These are phyloP conservation scores for Leptographium radiaticola DNA, from an alignment of 2,329 filamentous ascomycete genomes.

Conservation along the genomic window DNA sequence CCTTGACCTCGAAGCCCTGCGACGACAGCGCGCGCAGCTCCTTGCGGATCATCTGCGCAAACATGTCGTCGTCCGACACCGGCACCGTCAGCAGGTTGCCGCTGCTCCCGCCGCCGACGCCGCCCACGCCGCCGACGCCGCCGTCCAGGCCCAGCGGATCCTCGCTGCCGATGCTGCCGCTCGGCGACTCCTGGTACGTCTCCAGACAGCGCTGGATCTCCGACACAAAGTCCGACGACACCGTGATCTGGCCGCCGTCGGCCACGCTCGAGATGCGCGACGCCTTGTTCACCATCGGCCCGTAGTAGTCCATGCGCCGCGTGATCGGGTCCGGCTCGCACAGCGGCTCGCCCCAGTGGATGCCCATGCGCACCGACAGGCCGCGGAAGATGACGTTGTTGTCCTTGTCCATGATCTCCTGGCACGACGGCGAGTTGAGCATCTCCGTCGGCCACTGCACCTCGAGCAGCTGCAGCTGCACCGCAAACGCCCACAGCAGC, in stretches of 20 bases:
- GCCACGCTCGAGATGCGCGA: constrained; percentile 88
- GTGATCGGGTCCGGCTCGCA: constrained; percentile 94
- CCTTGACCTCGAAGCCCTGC: constrained; percentile 93
- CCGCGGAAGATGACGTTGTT: constrained; percentile 86
- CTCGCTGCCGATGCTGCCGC: constrained; percentile 30
- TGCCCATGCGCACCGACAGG: constrained; percentile 91
- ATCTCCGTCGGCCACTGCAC: constrained; percentile 92
- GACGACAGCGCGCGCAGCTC: constrained; percentile 78
- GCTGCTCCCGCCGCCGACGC: neutral
- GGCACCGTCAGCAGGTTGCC: constrained; percentile 29
- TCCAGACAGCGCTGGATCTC: constrained; percentile 88
- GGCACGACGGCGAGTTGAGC: constrained; percentile 71
- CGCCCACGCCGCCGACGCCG: neutral
- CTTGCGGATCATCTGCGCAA: constrained; percentile 66
- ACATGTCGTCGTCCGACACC: constrained; percentile 63
- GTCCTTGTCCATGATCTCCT: constrained; percentile 70
- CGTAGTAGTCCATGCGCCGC: constrained; percentile 97
- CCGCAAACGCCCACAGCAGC: constrained; percentile 89
- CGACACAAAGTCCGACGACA: constrained; percentile 92
- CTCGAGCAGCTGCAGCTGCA: constrained; percentile 77
- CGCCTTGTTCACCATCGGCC: constrained; percentile 97
- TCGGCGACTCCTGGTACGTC: constrained; percentile 76
- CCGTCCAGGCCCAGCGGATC: constrained; percentile 15
- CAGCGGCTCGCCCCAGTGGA: constrained; percentile 89
- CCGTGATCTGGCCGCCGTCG: constrained; percentile 92